Evolutionary conservation across 129 eudicot genomes (phyloP), one percentile per base, ranked within the genome.

Genomic region (Dittrichia graveolens): DNA sequence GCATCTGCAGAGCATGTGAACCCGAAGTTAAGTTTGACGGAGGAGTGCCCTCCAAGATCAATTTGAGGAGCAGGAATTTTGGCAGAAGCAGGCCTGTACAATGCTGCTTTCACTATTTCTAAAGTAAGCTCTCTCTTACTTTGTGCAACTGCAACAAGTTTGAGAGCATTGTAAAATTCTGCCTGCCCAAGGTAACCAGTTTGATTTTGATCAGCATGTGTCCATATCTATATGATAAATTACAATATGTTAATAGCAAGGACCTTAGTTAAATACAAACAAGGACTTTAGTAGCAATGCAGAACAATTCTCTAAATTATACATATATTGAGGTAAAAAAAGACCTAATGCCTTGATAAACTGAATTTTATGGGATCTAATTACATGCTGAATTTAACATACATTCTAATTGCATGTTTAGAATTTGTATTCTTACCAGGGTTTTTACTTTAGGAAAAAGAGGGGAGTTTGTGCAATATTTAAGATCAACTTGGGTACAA

Each of bases 81-180:
- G 67, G 95, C 87, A 63, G 97, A 87, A 79, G 91, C 91, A 40
- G 91, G 91, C 24, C 91, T 83, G 45, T 76, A 83, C 65, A 91
- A 69, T 54, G 95, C 95, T 8, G 88, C 87, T 78, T 82, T 88
- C 79, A 91, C 97, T 4, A 85, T 69, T 2, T 87, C 91, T 46
- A 91, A 85, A 52, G 95, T 90, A 70, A 90, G 81, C 0, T 87
- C 91, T 66, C 85, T 80, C 74, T 85, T 91, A 65, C 84, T 87
- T 71, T 91, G 89, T 43, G 91, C 97, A 71, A 91, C 95, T 3
- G 97, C 85, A 40, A 91, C 95, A 82, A 91, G 97, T 75, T 91
- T 91, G 45, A 91, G 95, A 69, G 85, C 87, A 59, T 85, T 91
- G 73, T 81, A 87, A 81, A 91, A 91, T 74, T 91, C 97, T 7